Evolutionary conservation across 495 filamentous ascomycete species (phyloP).

Genomic region (Penicillium roqueforti): DNA sequence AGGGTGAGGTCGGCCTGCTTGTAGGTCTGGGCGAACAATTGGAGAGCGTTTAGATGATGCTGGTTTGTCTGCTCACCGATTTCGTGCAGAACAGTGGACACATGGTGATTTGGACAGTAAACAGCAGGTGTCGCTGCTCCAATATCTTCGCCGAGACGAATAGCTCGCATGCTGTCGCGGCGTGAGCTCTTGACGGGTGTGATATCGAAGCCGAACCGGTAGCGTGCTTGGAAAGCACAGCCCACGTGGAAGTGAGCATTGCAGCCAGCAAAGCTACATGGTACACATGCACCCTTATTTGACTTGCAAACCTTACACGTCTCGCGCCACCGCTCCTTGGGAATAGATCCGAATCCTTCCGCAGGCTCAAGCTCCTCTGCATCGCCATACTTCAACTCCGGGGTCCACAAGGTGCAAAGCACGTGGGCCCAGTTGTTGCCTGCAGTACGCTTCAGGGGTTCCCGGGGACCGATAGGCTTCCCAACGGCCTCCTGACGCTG

Average conservation of each 20-base stretch:
- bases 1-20: constrained; percentile 90
- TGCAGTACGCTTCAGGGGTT: constrained; percentile 85
- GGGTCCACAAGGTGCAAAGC: constrained; percentile 82
- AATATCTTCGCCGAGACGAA: constrained; percentile 70
- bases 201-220: constrained; percentile 83
- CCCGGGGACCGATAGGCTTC: constrained; percentile 74
- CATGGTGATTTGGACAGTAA: constrained; percentile 84
- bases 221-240: constrained; percentile 81
- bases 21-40: constrained; percentile 79
- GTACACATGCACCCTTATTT: constrained; percentile 68
- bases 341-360: constrained; percentile 81
- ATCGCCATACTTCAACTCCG: constrained; percentile 86
- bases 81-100: constrained; percentile 66
- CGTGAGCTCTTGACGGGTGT: constrained; percentile 84
- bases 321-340: constrained; percentile 61
- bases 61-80: constrained; percentile 67
- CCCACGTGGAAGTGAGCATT: constrained; percentile 77
- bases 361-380: constrained; percentile 73
- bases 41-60: constrained; percentile 64
- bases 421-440: constrained; percentile 99
- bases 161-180: constrained; percentile 65
- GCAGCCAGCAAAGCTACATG: constrained; percentile 68
- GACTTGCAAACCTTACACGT: constrained; percentile 79
- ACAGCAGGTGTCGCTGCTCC: constrained; percentile 74
- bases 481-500: constrained; percentile 80